These are phyloP conservation scores for Hymenoscyphus fraxineus DNA, from an alignment of 2,329 filamentous ascomycete species.

Conservation along the genomic window DNA sequence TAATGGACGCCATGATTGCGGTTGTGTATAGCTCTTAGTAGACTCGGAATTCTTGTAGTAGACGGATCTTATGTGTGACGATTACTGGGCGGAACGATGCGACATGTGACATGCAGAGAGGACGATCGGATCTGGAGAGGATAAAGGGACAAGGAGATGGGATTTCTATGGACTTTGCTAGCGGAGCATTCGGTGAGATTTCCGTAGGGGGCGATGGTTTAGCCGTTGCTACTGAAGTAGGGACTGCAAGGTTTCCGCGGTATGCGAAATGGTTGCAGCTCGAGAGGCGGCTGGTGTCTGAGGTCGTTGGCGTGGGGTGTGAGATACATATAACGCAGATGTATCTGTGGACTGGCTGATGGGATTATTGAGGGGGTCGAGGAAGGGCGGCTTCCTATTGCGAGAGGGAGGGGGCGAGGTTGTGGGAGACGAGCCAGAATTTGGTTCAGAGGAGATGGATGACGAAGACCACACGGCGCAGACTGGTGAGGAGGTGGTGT, in stretches of 20 bases:
- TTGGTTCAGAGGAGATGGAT: background rate
- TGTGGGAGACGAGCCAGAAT: conserved; percentile 1
- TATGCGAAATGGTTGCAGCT: conserved; percentile 97
- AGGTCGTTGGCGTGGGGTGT: conserved; percentile 71
- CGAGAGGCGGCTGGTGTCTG: conserved; percentile 88
- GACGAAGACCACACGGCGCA: background rate
- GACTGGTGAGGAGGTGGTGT: background rate
- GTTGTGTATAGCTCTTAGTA: conserved; percentile 24
- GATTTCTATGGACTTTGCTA: conserved; percentile 41
- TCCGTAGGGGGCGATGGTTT: conserved; percentile 41
- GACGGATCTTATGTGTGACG: conserved; percentile 21
- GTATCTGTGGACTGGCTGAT: conserved; percentile 34
- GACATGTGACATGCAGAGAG: conserved; percentile 41
- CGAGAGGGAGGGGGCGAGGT: background rate
- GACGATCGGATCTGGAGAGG: conserved; percentile 33
- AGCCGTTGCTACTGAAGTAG: conserved; percentile 89
- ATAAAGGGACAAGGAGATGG: conserved; percentile 45
- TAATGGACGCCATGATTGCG: conserved; percentile 78
- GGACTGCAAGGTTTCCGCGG: conserved; percentile 89
- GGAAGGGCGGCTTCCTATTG: conserved; percentile 18
- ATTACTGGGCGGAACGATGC: conserved; percentile 31
- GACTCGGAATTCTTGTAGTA: conserved; percentile 18
- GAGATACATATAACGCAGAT: conserved; percentile 40
- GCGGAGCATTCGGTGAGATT: conserved; percentile 32
- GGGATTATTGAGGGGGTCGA: conserved; percentile 28